Base-by-base conservation (phyloP, 768 basidiomycete species). In the Lactarius tabidus region DNA sequence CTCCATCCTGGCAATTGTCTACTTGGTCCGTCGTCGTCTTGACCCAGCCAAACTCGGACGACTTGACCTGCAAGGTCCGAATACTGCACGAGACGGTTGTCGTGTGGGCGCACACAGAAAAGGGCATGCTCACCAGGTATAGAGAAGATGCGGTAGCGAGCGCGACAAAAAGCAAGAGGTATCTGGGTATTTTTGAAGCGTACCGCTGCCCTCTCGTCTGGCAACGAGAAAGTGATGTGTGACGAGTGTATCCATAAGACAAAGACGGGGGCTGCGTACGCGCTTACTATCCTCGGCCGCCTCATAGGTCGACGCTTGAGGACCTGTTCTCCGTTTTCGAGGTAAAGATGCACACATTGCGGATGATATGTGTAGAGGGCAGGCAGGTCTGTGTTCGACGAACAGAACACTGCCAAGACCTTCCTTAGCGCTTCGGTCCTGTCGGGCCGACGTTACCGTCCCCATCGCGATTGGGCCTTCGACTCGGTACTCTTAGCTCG, bases 1-100 rank as follows among this genome's bases (percentile, higher is more conserved):
- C 63, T 67, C 54, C 60, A 60, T 10, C 74, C 74, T 26, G 72
- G 70, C 31, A 75, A 38, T 36, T 43, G 18, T 28, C 29, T n/a
- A 15, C 28, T 17, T 2, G 54, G 6, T 12, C 18, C 45, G 15
- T 33, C n/a, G 2, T 41, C 29, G 2, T 60, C 52, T 45, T 58
- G 56, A 6, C 64, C 61, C 29, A 69, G 56, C 64, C 69, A 68
- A 35, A 53, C 10, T n/a, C 23, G 31, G 38, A 54, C 18, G 15
- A 23, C n/a, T 20, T 39, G 63, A 23, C 23, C 60, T 39, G 39
- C 33, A 28, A 51, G 20, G 23, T 52, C 36, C 2, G 63, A 36
- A 57, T 63, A 65, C 69, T 70, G n/a, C 41, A 26, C 23, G 33
- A 18, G 38, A 33, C 17, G 57, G 41, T 20, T 39, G 38, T 33